phyloP scores from a whole-genome alignment of 2,329 filamentous ascomycete genomes.

The Paraconiothyrium sp. region DNA sequence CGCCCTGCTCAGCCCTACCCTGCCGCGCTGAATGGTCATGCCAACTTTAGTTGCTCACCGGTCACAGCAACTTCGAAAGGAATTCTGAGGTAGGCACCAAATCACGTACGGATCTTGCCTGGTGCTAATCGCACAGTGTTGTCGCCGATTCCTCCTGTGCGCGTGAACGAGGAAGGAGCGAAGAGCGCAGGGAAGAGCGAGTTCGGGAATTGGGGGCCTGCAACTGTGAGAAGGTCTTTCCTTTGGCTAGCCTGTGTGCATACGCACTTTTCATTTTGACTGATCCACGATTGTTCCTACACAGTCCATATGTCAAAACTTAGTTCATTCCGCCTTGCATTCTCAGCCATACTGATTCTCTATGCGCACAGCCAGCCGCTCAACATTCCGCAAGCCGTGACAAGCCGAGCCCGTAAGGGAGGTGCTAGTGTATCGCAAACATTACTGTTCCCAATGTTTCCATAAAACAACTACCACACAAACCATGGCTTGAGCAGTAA shows the following conservation, averaged over 20 bases:
- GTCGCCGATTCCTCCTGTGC: background rate
- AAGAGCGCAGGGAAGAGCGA: background rate
- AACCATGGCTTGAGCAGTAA: background rate
- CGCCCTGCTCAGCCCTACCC: constrained; percentile 1
- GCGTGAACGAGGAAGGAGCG: background rate
- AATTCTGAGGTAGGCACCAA: background rate
- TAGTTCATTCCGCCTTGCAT: too few relatives aligned
- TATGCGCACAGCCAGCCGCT: too few relatives aligned
- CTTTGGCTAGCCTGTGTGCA: too few relatives aligned
- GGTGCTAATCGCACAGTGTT: background rate
- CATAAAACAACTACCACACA: background rate
- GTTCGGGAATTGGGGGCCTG: background rate
- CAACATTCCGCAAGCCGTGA: too few relatives aligned
- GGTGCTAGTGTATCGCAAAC: too few relatives aligned
- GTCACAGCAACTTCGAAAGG: too few relatives aligned
- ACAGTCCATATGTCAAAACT: background rate
- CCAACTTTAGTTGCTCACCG: constrained; percentile 1
- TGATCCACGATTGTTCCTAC: too few relatives aligned
- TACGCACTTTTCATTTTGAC: too few relatives aligned
- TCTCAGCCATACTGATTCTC: too few relatives aligned
- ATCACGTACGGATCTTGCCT: background rate
- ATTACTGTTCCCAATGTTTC: too few relatives aligned
- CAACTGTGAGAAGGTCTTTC: too few relatives aligned
- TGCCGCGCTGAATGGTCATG: background rate
- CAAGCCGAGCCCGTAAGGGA: too few relatives aligned